Conservation (phyloP, 371 early-diverging fungal species). For the Syncephalastrum racemosum region DNA sequence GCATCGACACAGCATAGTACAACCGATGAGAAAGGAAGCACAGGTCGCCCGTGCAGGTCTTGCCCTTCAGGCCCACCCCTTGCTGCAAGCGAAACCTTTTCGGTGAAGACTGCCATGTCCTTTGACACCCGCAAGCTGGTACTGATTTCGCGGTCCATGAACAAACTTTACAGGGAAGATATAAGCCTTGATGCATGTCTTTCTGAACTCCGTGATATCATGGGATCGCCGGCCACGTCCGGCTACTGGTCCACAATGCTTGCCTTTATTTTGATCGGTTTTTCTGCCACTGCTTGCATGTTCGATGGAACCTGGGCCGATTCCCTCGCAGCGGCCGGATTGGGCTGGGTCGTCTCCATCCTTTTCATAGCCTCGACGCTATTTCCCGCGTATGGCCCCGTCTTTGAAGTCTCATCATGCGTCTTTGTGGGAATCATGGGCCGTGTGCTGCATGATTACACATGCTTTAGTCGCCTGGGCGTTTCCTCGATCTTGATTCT, state of each 20-base stretch:
- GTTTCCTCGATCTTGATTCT: slow-evolving; percentile 53
- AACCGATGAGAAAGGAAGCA: too few species aligned
- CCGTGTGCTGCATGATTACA: slow-evolving; percentile 29
- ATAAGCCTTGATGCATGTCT: slow-evolving; percentile 15
- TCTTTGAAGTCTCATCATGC: slow-evolving; percentile 41
- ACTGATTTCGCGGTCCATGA: slow-evolving; percentile 31
- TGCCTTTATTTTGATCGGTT: slow-evolving; percentile 26
- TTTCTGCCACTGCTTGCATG: slow-evolving; percentile 26
- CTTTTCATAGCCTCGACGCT: slow-evolving; percentile 26
- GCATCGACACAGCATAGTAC: too few species aligned
- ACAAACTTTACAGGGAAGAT: slow-evolving; percentile 19
- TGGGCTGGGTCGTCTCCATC: slow-evolving; percentile 30
- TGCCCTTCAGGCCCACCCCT: too few species aligned
- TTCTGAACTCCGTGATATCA: slow-evolving; percentile 20
- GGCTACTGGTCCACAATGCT: slow-evolving; percentile 10
- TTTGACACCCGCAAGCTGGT: slow-evolving; percentile 38
- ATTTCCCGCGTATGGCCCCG: slow-evolving; percentile 32
- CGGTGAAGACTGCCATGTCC: slow-evolving; percentile 36
- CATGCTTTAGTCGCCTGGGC: slow-evolving; percentile 41
- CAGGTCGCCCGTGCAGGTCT: too few species aligned
- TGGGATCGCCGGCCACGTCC: slow-evolving; percentile 29
- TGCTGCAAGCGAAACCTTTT: slow-evolving; percentile 19
- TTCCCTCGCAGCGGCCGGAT: slow-evolving; percentile 19
- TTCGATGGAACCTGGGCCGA: slow-evolving; percentile 43
- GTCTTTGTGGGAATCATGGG: slow-evolving; percentile 31